These are phyloP conservation scores for Elaphomyces granulatus DNA, from an alignment of 495 filamentous ascomycete genomes.

Conservation along the genomic window DNA sequence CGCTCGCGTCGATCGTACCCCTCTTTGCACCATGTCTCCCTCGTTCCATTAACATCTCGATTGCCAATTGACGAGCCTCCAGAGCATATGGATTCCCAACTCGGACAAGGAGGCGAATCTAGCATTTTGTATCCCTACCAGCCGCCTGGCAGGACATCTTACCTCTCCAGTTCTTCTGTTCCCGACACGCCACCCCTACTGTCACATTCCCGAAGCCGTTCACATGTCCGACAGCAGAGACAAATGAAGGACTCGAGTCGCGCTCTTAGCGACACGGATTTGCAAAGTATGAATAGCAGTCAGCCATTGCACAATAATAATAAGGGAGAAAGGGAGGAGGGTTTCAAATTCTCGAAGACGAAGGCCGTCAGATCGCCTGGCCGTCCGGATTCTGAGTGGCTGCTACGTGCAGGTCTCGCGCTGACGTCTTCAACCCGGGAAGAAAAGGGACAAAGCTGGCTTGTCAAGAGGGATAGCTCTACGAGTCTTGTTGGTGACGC, in stretches of 20 bases:
- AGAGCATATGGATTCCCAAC: constrained; percentile 2
- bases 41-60: constrained; percentile 51
- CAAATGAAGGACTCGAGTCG: constrained; percentile 28
- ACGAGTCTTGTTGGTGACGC: constrained; percentile 46
- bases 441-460: constrained; percentile 68
- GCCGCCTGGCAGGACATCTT: constrained; percentile 18
- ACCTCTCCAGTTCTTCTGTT: constrained; percentile 31
- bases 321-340: constrained; percentile 8
- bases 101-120: not conserved
- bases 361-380: constrained; percentile 1
- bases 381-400: constrained; percentile 50
- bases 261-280: constrained; percentile 23
- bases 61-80: constrained; percentile 40
- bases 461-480: constrained; percentile 54
- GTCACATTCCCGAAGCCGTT: constrained; percentile 33
- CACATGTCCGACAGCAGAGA: constrained; percentile 23
- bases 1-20: constrained; percentile 33
- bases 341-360: not conserved
- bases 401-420: constrained; percentile 55
- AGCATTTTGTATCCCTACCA: not conserved
- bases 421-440: constrained; percentile 58
- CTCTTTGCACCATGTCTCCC: constrained; percentile 34
- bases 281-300: constrained; percentile 14
- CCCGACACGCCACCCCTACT: constrained; percentile 35
- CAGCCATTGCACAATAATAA: constrained; percentile 14